phyloP scores from a whole-genome alignment of 2,329 filamentous ascomycete species.

The Teratosphaeria viscida region DNA sequence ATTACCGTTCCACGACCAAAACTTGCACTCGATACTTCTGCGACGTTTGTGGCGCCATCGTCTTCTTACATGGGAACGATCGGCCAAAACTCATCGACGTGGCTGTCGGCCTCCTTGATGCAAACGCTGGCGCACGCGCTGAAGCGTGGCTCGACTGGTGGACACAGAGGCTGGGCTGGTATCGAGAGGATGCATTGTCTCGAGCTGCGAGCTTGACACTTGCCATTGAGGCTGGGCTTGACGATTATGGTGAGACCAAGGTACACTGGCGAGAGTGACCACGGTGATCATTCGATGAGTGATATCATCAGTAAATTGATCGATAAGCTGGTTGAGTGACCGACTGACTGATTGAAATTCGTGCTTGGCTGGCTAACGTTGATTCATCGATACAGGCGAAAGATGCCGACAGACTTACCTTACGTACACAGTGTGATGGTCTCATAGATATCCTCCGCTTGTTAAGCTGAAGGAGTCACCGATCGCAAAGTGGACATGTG shows the following conservation, averaged over 20 bases:
- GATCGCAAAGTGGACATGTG: no score
- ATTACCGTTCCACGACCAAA: constrained; percentile 44
- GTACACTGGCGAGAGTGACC: not conserved
- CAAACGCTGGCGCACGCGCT: constrained; percentile 43
- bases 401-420: no score
- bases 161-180: constrained; percentile 44
- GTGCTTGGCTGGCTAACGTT: no score
- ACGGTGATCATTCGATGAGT: not conserved
- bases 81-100: constrained; percentile 52
- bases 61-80: constrained; percentile 50
- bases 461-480: no score
- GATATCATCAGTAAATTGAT: not conserved
- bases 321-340: not conserved
- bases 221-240: constrained; percentile 15
- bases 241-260: constrained; percentile 9
- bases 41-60: constrained; percentile 49
- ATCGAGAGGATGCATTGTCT: constrained; percentile 41
- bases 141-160: constrained; percentile 55
- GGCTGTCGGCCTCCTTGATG: constrained; percentile 46
- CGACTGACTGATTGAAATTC: no score
- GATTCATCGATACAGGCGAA: no score
- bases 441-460: no score
- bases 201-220: constrained; percentile 12
- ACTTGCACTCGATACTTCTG: constrained; percentile 52
- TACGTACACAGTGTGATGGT: no score